These are phyloP conservation scores for Marvania coccoides DNA, from an alignment of 139 green algal species.

Conservation along the genomic window DNA sequence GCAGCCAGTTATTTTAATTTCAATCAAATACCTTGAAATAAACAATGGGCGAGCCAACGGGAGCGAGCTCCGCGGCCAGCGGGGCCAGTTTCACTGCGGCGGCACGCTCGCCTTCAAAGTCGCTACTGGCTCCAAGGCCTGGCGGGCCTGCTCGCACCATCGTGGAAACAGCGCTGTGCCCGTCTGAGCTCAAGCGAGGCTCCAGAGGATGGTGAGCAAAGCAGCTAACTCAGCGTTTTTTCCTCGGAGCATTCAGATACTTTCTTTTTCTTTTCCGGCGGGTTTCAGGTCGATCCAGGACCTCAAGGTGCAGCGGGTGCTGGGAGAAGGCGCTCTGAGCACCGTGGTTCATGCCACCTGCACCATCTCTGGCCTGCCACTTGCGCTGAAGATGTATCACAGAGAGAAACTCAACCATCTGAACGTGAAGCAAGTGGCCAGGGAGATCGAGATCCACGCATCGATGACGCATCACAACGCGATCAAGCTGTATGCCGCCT, in stretches of 20 bases:
- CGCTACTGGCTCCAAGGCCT: background rate
- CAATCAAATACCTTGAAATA: too few relatives aligned
- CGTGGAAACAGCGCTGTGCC: constrained; percentile 14
- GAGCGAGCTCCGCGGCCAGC: constrained; percentile 1
- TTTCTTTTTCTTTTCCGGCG: background rate
- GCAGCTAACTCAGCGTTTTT: background rate
- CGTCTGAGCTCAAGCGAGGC: constrained; percentile 7
- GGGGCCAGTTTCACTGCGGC: background rate
- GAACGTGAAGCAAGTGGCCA: constrained; percentile 53
- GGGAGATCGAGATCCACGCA: constrained; percentile 71
- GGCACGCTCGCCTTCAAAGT: background rate
- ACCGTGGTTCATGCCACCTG: constrained; percentile 39
- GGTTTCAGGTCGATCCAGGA: constrained; percentile 10
- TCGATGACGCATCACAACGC: constrained; percentile 59
- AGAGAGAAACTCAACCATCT: constrained; percentile 53
- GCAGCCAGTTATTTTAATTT: too few relatives aligned
- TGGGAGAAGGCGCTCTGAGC: constrained; percentile 22
- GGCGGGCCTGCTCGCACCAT: constrained; percentile 6
- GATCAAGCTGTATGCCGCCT: constrained; percentile 66
- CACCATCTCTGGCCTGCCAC: constrained; percentile 21
- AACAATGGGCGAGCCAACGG: constrained; percentile 4
- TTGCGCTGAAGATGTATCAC: constrained; percentile 74
- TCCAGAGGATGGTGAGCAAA: constrained; percentile 5
- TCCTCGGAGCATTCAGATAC: background rate
- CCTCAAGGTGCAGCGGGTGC: constrained; percentile 7